Percentiles rank a stretch among this genome's conserved stretches.
Evolutionary conservation across 805 yeast genomes (phyloP).

Genomic region (Tanozyma kutaoensis): DNA sequence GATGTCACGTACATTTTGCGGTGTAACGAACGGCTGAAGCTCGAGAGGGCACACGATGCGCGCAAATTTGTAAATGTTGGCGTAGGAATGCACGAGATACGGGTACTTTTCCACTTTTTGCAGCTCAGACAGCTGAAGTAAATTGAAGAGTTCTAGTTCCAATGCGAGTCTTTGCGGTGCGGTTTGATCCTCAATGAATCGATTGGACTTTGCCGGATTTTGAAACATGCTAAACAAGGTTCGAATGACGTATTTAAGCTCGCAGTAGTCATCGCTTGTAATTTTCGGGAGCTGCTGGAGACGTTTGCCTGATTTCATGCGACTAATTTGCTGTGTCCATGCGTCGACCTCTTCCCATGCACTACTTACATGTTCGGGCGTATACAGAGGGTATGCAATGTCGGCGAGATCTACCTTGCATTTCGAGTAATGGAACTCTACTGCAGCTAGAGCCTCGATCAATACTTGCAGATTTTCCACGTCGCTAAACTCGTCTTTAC

Average conservation of each 20-base stretch:
- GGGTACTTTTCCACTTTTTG: conserved; percentile 34
- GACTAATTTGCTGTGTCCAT: conserved; percentile 22
- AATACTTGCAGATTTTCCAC: conserved; percentile 20
- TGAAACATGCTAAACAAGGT: conserved; percentile 4
- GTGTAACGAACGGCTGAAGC: conserved; percentile 21
- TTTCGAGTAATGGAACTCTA: too few species aligned
- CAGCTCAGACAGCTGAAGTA: conserved; percentile 39
- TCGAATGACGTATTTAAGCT: conserved; percentile 32
- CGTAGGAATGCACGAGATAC: conserved; percentile 31
- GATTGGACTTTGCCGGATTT: too few species aligned
- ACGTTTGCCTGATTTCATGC: conserved; percentile 23
- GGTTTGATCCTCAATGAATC: too few species aligned
- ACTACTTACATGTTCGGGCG: too few species aligned
- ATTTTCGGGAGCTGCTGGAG: conserved; percentile 24
- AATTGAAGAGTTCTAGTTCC: conserved; percentile 19
- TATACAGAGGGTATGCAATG: too few species aligned
- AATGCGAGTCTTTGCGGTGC: conserved; percentile 2
- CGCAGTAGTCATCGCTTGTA: conserved; percentile 40
- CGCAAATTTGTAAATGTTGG: conserved; percentile 34
- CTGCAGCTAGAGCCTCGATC: conserved; percentile 19
- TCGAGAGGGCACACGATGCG: conserved; percentile 21
- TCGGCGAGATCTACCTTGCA: conserved; percentile 22
- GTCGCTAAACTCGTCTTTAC: conserved; percentile 28
- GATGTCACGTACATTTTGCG: conserved; percentile 27
- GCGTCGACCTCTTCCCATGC: conserved; percentile 24